Evolutionary conservation across 2,329 filamentous ascomycete species (phyloP).

Genomic region (Fusarium incarnatum): DNA sequence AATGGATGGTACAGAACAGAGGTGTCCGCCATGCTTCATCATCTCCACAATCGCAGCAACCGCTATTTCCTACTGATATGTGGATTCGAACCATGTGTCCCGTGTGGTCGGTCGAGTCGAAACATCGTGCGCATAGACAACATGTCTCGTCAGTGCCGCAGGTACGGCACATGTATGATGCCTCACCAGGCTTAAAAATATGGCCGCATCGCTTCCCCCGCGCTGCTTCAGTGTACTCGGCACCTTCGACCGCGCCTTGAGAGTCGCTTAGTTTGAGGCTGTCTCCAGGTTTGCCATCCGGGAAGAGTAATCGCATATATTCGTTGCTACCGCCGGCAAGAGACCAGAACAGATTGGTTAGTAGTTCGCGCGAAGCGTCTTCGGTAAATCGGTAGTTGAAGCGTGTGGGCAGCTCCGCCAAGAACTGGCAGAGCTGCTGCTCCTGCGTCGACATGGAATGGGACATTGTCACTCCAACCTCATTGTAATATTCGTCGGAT

Average conservation of each 20-base stretch:
- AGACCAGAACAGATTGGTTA: slow-evolving; percentile 86
- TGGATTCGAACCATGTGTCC: slow-evolving; percentile 92
- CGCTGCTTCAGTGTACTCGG: slow-evolving; percentile 92
- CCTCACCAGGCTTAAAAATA: slow-evolving; percentile 95
- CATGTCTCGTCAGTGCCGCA: slow-evolving; percentile 96
- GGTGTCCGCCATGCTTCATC: slow-evolving; percentile 92
- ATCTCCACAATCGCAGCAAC: slow-evolving; percentile 97
- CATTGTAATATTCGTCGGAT: slow-evolving; percentile 42
- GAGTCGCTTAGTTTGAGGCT: slow-evolving; percentile 84
- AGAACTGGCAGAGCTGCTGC: slow-evolving; percentile 83
- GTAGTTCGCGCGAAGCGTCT: slow-evolving; percentile 76
- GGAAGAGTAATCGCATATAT: slow-evolving; percentile 84
- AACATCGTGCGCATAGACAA: slow-evolving; percentile 92
- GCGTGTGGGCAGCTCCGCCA: slow-evolving; percentile 80
- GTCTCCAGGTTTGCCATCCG: slow-evolving; percentile 73
- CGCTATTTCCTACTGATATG: slow-evolving; percentile 89
- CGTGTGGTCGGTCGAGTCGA: slow-evolving; percentile 93
- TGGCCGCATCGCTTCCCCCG: slow-evolving; percentile 95
- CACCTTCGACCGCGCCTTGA: slow-evolving; percentile 91
- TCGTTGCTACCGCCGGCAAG: slow-evolving; percentile 81
- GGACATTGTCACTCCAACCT: slow-evolving; percentile 59
- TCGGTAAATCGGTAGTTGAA: slow-evolving; percentile 82
- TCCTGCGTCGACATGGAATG: slow-evolving; percentile 73
- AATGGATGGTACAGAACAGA: slow-evolving; percentile 94
- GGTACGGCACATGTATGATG: slow-evolving; percentile 92